These are phyloP conservation scores for Casuarina cunninghamiana DNA, from an alignment of 306 rosid genomes.

Conservation along the genomic window DNA sequence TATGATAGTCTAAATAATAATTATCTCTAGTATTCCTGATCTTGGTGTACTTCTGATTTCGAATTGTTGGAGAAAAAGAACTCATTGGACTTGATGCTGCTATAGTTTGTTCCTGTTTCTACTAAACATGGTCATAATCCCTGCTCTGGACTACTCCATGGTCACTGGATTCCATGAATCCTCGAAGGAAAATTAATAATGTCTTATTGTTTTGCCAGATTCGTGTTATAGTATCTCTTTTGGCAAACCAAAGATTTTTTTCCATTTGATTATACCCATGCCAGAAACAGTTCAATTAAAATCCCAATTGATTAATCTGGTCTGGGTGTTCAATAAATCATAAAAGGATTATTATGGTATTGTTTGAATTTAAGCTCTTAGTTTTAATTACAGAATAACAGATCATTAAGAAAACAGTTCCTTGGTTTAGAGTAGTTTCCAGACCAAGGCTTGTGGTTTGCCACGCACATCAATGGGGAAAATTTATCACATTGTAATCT, in stretches of 20 bases:
- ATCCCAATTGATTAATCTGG: background rate
- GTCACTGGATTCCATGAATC: background rate
- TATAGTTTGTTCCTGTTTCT: background rate
- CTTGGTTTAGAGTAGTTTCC: background rate
- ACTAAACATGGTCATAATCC: background rate
- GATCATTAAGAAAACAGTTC: background rate
- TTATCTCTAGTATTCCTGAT: background rate
- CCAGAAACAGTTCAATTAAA: background rate
- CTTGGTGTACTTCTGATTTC: too few species aligned
- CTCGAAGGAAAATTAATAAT: constrained; percentile 13
- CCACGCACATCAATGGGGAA: background rate
- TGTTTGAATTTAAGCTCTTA: background rate
- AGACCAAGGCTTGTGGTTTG: background rate
- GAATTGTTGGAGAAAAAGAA: background rate
- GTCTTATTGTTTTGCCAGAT: background rate
- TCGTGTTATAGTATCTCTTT: background rate
- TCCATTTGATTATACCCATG: background rate
- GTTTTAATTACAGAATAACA: background rate
- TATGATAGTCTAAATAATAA: background rate
- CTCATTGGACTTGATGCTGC: background rate
- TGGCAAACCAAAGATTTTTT: background rate
- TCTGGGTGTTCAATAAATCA: background rate
- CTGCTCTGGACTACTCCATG: background rate
- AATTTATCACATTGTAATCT: background rate
- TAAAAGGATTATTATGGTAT: background rate